These are phyloP conservation scores for Nevesoporus exiguus DNA, from an alignment of 768 basidiomycete species.

Conservation along the genomic window DNA sequence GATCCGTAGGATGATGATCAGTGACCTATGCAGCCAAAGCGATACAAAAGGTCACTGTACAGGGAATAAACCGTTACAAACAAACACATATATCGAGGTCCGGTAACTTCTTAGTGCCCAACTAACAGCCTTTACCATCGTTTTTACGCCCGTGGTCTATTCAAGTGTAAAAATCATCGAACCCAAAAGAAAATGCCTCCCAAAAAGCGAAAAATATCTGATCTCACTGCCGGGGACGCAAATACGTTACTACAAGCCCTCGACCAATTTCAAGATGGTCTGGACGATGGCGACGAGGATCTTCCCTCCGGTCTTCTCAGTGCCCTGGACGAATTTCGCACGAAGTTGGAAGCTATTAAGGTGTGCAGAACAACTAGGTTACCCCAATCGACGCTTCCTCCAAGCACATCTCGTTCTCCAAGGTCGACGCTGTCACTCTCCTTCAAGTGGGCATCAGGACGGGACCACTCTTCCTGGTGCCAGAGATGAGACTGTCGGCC, in stretches of 20 bases:
- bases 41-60: too few species aligned
- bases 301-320: not conserved
- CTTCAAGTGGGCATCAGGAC: not conserved
- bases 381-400: too few species aligned
- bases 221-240: not conserved
- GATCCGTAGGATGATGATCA: too few species aligned
- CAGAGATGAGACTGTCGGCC: too few species aligned
- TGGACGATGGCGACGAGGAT: not conserved
- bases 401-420: not conserved
- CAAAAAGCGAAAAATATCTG: not conserved
- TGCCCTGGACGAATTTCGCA: not conserved
- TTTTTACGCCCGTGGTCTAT: too few species aligned
- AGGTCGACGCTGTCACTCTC: not conserved
- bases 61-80: too few species aligned
- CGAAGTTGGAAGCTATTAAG: not conserved
- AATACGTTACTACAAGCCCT: not conserved
- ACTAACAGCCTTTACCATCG: too few species aligned
- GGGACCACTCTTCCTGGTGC: not conserved
- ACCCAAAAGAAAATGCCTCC: too few species aligned
- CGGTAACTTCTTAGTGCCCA: too few species aligned
- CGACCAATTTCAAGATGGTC: not conserved
- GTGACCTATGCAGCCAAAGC: too few species aligned
- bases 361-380: not conserved
- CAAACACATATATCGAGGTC: too few species aligned
- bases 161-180: too few species aligned